phyloP scores from a whole-genome alignment of 2,329 filamentous ascomycete genomes.

The Didymosphaeria variabile region DNA sequence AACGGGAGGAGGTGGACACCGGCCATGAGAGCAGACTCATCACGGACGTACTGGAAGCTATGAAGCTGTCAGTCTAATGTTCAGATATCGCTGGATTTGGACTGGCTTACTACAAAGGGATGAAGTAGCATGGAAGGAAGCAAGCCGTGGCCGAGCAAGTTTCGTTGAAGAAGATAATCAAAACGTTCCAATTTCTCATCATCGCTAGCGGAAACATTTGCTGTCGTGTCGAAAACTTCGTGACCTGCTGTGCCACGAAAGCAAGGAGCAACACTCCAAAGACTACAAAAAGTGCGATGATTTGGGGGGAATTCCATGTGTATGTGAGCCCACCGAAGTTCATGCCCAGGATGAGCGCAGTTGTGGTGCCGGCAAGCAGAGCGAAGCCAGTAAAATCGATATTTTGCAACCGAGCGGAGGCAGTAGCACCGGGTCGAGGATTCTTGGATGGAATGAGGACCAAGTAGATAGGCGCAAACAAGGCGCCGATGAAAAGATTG shows the following conservation, averaged over 20 bases:
- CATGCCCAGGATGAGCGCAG: slow-evolving; percentile 58
- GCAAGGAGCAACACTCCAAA: slow-evolving; percentile 53
- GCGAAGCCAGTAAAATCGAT: slow-evolving; percentile 52
- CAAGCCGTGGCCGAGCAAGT: slow-evolving; percentile 46
- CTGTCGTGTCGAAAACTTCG: slow-evolving; percentile 55
- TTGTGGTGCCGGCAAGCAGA: slow-evolving; percentile 55
- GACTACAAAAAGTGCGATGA: slow-evolving; percentile 58
- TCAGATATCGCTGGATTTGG: too few relatives aligned
- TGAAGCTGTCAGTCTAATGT: too few relatives aligned
- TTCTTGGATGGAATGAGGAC: slow-evolving; percentile 20
- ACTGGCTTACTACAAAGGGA: too few relatives aligned
- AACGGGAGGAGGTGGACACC: slow-evolving; percentile 38
- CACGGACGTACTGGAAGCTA: slow-evolving; percentile 36
- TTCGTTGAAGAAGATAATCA: slow-evolving; percentile 20
- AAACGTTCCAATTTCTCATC: slow-evolving; percentile 33
- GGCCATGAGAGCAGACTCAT: slow-evolving; percentile 27
- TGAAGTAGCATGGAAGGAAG: slow-evolving; percentile 40
- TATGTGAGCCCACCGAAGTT: slow-evolving; percentile 61
- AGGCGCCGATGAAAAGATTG: slow-evolving; percentile 61
- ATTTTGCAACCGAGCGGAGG: slow-evolving; percentile 8
- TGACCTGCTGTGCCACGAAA: slow-evolving; percentile 59
- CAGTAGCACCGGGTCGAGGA: slow-evolving; percentile 11
- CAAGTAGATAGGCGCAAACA: slow-evolving; percentile 47
- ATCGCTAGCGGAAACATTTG: slow-evolving; percentile 61
- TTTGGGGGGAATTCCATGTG: slow-evolving; percentile 55